A percentile compares a stretch with the other conserved stretches of the same genome.
Conservation (phyloP, 371 early-diverging fungal species). For the Mortierella polycephala region DNA sequence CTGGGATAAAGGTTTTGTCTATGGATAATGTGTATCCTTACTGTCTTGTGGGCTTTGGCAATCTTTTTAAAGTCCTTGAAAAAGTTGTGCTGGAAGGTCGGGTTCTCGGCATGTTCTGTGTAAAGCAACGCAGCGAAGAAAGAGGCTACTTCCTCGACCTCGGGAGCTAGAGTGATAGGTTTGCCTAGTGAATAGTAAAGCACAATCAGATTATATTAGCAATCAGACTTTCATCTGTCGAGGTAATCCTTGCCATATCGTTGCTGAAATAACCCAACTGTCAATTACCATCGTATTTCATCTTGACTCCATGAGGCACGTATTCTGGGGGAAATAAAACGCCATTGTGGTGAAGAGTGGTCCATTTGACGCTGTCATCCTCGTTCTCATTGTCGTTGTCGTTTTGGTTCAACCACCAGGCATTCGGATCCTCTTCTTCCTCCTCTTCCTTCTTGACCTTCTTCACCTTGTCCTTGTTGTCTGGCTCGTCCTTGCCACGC, state of each 20-base stretch:
- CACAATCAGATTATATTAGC: too few species aligned
- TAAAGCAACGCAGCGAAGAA: slow-evolving; percentile 92
- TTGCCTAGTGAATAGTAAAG: slow-evolving; percentile 52
- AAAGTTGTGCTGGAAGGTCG: slow-evolving; percentile 90
- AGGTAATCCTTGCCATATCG: not conserved
- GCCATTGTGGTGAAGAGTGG: slow-evolving; percentile 88
- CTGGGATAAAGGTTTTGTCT: too few species aligned
- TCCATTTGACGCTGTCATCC: slow-evolving; percentile 83
- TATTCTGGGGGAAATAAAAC: slow-evolving; percentile 94
- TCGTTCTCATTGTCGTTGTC: slow-evolving; percentile 56
- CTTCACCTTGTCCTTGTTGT: slow-evolving; percentile 18
- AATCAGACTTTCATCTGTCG: too few species aligned
- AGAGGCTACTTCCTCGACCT: slow-evolving; percentile 94
- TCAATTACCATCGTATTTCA: slow-evolving; percentile 84
- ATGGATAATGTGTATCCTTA: slow-evolving; percentile 34
- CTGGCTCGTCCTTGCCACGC: slow-evolving; percentile 41
- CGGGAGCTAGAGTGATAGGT: slow-evolving; percentile 76
- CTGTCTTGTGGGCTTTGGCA: slow-evolving; percentile 71
- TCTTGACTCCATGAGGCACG: slow-evolving; percentile 89
- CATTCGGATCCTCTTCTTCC: slow-evolving; percentile 59
- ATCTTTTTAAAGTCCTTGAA: slow-evolving; percentile 86
- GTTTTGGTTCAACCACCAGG: slow-evolving; percentile 62
- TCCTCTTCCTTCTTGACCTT: slow-evolving; percentile 56
- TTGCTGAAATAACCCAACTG: not conserved
- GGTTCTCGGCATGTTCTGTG: slow-evolving; percentile 87